Evolutionary conservation across 805 yeast genomes (phyloP).

Genomic region (Hyphopichia homilentoma): DNA sequence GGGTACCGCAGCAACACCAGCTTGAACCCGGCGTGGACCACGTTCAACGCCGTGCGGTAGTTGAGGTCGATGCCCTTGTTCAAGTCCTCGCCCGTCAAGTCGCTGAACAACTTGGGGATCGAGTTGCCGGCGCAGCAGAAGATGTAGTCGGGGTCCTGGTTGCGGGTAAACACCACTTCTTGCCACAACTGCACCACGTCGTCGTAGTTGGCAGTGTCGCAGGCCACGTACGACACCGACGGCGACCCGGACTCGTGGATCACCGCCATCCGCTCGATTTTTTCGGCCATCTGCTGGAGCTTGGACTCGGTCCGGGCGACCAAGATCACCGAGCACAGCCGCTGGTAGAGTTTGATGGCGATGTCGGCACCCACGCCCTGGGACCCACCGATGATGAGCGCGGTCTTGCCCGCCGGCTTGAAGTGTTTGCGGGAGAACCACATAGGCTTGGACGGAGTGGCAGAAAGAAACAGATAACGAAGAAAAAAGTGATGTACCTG

Average conservation of each 20-base stretch:
- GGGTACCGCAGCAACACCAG: constrained; percentile 18
- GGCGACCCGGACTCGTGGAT: constrained; percentile 30
- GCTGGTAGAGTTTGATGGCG: constrained; percentile 52
- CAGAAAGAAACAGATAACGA: constrained; percentile 4
- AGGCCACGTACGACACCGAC: constrained; percentile 42
- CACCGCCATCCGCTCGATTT: too few species aligned
- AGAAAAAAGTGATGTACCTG: not conserved
- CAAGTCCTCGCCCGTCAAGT: constrained; percentile 56
- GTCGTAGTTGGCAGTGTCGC: constrained; percentile 62
- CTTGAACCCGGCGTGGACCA: constrained; percentile 63
- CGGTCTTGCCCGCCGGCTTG: constrained; percentile 46
- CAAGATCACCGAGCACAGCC: constrained; percentile 63
- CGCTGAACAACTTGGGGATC: constrained; percentile 71
- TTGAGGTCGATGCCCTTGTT: constrained; percentile 61
- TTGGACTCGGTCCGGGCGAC: constrained; percentile 74
- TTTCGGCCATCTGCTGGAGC: constrained; percentile 46
- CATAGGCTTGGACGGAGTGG: constrained; percentile 10
- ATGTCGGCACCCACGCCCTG: constrained; percentile 89
- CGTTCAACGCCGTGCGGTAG: constrained; percentile 67
- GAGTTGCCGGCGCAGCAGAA: constrained; percentile 89
- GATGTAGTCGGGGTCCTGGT: constrained; percentile 63
- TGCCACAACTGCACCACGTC: constrained; percentile 45
- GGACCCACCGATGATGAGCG: constrained; percentile 87
- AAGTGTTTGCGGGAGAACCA: constrained; percentile 21
- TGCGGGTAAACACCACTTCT: constrained; percentile 15